phyloP scores from a whole-genome alignment of 1,284 basidiomycete genomes.

The Marasmius fiardii region DNA sequence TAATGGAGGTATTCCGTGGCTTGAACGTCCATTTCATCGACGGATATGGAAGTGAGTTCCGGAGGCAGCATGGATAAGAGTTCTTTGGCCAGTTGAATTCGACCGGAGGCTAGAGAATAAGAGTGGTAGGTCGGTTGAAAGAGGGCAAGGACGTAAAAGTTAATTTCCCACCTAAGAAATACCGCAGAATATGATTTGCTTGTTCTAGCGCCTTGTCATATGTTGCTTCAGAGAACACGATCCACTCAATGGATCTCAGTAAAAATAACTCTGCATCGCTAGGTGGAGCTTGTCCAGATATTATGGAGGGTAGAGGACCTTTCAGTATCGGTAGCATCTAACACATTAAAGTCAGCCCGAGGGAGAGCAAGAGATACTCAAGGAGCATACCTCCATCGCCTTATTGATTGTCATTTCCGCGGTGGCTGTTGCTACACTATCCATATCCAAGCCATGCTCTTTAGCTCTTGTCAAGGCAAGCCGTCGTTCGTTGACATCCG shows the following conservation, averaged over 20 bases:
- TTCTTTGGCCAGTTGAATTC: conserved; percentile 67
- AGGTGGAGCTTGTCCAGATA: conserved; percentile 45
- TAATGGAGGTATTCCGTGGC: conserved; percentile 74
- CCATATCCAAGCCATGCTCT: conserved; percentile 82
- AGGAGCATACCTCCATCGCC: conserved; percentile 58
- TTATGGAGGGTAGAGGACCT: conserved; percentile 62
- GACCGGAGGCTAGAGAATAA: conserved; percentile 56
- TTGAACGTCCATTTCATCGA: conserved; percentile 53
- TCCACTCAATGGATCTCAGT: conserved; percentile 92
- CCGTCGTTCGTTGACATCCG: conserved; percentile 67
- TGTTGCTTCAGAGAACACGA: conserved; percentile 75
- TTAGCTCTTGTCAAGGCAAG: conserved; percentile 74
- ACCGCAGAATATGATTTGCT: conserved; percentile 81
- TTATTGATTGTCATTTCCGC: conserved; percentile 79
- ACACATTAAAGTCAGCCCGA: conserved; percentile 4
- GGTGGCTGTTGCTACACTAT: conserved; percentile 77
- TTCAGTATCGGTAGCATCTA: conserved; percentile 53
- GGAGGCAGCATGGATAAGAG: conserved; percentile 66
- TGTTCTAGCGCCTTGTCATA: conserved; percentile 79
- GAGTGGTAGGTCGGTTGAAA: conserved; percentile 8
- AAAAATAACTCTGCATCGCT: conserved; percentile 65
- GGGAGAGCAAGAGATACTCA: background rate
- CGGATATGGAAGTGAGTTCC: conserved; percentile 51
- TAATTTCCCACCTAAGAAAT: conserved; percentile 75
- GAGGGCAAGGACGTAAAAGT: conserved; percentile 3